Percentiles rank a stretch among this genome's conserved stretches.
Evolutionary conservation across 352 stramenopile genomes (phyloP).

Genomic region (Phytophthora tentaculata): DNA sequence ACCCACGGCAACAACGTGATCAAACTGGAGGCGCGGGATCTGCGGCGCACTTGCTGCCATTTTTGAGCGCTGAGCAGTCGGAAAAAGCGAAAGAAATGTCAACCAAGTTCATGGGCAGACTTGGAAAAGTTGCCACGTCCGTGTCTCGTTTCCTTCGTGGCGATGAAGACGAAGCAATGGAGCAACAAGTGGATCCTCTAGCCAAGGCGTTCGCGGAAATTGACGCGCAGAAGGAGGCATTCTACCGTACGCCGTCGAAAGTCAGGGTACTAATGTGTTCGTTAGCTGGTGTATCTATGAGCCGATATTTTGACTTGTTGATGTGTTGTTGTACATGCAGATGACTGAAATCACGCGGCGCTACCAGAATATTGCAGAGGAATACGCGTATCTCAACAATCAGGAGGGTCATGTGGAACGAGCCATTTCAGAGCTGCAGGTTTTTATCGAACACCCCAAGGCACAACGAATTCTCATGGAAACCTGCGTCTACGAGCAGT

Average conservation of each 20-base stretch:
- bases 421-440: slow-evolving; percentile 73
- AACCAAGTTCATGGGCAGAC: slow-evolving; percentile 79
- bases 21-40: slow-evolving; percentile 32
- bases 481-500: slow-evolving; percentile 60
- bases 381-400: slow-evolving; percentile 66
- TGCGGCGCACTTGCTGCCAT: slow-evolving; percentile 67
- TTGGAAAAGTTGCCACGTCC: slow-evolving; percentile 71
- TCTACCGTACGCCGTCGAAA: slow-evolving; percentile 77
- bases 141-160: slow-evolving; percentile 67
- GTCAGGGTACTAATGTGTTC: slow-evolving; percentile 43
- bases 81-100: slow-evolving; percentile 85
- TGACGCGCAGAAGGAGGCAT: slow-evolving; percentile 60
- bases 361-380: slow-evolving; percentile 76
- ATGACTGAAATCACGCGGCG: slow-evolving; percentile 78
- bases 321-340: slow-evolving; percentile 36
- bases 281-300: no score
- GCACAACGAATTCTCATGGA: slow-evolving; percentile 74
- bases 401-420: slow-evolving; percentile 75
- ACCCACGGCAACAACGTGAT: slow-evolving; percentile 54
- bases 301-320: not conserved
- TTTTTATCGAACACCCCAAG: slow-evolving; percentile 78
- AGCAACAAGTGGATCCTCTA: slow-evolving; percentile 42
- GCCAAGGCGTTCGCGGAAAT: slow-evolving; percentile 57
- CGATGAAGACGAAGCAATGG: slow-evolving; percentile 60
- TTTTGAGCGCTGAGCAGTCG: slow-evolving; percentile 69